Evolutionary conservation across 2,329 filamentous ascomycete genomes (phyloP), one percentile per base, ranked within the genome.

Genomic region (Golovinomyces cichoracearum): DNA sequence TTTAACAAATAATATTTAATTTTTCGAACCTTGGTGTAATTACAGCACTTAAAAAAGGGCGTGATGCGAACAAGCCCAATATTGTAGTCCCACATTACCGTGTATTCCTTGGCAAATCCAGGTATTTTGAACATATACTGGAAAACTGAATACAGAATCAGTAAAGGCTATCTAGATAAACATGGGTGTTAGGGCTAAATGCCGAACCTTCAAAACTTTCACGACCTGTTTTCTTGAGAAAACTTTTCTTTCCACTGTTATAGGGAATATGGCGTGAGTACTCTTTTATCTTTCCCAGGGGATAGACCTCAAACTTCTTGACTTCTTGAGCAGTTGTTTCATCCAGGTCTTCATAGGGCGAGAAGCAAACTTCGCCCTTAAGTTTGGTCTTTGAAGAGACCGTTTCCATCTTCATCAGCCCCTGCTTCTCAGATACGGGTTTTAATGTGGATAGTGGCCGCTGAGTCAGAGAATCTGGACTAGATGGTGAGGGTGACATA

Each of bases 71-170:
- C 86, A 26, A 95, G 76, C 7, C 90, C 90, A 52, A 88, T 76
- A 57, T 92, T 88, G 66, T 94, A 94, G 63, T 98, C 90, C 90
- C 90, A 98, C 74, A 94, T 85, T 52, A 95, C 77, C 0, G 73
- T 74, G 61, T 80, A 86, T 48, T 73, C 68, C 53, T 69, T 71
- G 1, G 78, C 71, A 42, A 80, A 73, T 10, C 70, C 74, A 0
- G 81, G 81, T 3, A 80, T 61, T 55, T 69, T 73, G 67, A 92
- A 94, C 31, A 74, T 76, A 63, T 94, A 95, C 57, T 85, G 76
- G 61, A 86, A 86, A 23, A 84, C 83, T 90, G 53, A 49, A 53
- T 54, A 29, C 35, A n/a, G 33, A 51, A 48, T 55, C n/a, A 58
- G 56, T 51, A 52, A 54, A 40, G 38, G 46, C 41, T 6, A 25